Conservation (phyloP, 257 asterid genomes). For the Lycium barbarum region DNA sequence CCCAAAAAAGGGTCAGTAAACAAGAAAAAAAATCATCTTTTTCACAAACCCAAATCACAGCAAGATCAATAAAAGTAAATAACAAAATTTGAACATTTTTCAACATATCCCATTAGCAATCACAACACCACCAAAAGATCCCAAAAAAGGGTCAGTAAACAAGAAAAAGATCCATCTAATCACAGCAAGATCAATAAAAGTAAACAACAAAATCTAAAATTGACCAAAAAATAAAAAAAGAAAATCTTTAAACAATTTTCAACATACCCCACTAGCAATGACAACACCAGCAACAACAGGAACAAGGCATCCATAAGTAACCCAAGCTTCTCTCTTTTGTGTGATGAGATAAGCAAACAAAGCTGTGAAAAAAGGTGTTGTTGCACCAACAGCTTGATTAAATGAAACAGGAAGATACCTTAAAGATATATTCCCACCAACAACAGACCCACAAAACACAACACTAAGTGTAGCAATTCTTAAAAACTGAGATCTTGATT, state of each 20-base stretch:
- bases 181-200: slow-evolving; percentile 28
- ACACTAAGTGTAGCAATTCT: slow-evolving; percentile 45
- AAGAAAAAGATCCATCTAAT: too few species aligned
- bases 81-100: background rate
- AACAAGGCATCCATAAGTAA: slow-evolving; percentile 41
- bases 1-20: too few species aligned
- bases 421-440: slow-evolving; percentile 45
- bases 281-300: slow-evolving; percentile 51
- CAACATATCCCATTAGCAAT: slow-evolving; percentile 45
- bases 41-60: slow-evolving; percentile 11
- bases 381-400: slow-evolving; percentile 50
- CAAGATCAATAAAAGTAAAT: background rate
- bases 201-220: too few species aligned
- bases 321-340: slow-evolving; percentile 46
- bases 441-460: slow-evolving; percentile 48
- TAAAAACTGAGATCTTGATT: slow-evolving; percentile 45
- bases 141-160: too few species aligned
- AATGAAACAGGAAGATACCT: slow-evolving; percentile 47
- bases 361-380: slow-evolving; percentile 52
- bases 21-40: too few species aligned
- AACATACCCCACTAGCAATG: slow-evolving; percentile 53
- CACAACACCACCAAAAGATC: slow-evolving; percentile 28
- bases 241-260: background rate
- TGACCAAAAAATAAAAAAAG: too few species aligned
- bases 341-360: slow-evolving; percentile 48